phyloP scores from a whole-genome alignment of 441 rosid genomes.

The Croton setiger region DNA sequence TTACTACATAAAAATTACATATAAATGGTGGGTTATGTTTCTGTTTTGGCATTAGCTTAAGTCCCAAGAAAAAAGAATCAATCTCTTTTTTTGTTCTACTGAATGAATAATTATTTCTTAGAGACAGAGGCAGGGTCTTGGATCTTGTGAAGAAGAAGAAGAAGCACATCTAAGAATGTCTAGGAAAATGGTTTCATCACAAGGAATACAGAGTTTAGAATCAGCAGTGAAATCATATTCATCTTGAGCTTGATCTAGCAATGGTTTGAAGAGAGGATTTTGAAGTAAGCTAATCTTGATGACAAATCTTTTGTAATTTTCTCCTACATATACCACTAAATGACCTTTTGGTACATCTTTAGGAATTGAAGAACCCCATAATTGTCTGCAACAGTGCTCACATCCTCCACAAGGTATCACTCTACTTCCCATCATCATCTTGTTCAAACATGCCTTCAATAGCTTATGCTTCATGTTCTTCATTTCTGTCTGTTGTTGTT shows the following conservation, averaged over 20 bases:
- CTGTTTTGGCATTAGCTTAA: slow-evolving; percentile 30
- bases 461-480: slow-evolving; percentile 41
- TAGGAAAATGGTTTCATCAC: slow-evolving; percentile 69
- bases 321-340: slow-evolving; percentile 82
- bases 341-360: slow-evolving; percentile 91
- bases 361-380: slow-evolving; percentile 58
- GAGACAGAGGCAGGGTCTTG: slow-evolving; percentile 33
- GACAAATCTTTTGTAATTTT: slow-evolving; percentile 60
- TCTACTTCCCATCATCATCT: slow-evolving; percentile 52
- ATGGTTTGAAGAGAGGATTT: slow-evolving; percentile 74
- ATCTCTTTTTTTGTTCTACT: slow-evolving; percentile 4
- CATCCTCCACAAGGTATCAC: slow-evolving; percentile 46
- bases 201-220: slow-evolving; percentile 82
- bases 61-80: slow-evolving; percentile 30
- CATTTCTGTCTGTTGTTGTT: slow-evolving; percentile 4
- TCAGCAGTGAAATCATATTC: slow-evolving; percentile 58
- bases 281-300: slow-evolving; percentile 62
- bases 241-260: slow-evolving; percentile 77
- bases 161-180: slow-evolving; percentile 59
- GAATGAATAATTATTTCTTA: slow-evolving; percentile 9
- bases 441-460: slow-evolving; percentile 40
- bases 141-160: slow-evolving; percentile 37
- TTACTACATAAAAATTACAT: slow-evolving; percentile 28
- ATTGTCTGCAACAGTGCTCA: slow-evolving; percentile 42
- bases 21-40: slow-evolving; percentile 21